These are phyloP conservation scores for Loxodes magnus DNA, from an alignment of 73 alveolate genomes.

Conservation along the genomic window DNA sequence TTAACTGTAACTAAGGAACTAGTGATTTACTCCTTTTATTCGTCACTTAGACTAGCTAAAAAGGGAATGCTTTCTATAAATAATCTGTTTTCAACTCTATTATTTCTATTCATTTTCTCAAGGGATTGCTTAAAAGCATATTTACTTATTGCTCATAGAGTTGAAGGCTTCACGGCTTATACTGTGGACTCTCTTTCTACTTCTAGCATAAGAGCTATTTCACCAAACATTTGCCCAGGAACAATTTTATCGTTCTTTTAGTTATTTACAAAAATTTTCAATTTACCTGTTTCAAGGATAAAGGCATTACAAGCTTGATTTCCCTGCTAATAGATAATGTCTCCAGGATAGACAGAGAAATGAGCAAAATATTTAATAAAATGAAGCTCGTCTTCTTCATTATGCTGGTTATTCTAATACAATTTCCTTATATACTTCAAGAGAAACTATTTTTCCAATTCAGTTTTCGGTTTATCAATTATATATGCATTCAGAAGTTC, in stretches of 20 bases:
- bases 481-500: no score
- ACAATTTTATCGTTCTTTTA: not conserved
- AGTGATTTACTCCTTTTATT: not conserved
- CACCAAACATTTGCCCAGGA: conserved; percentile 9
- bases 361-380: no score
- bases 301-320: not conserved
- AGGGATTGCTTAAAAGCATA: not conserved
- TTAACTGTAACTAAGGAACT: not conserved
- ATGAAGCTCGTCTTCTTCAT: no score
- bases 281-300: not conserved
- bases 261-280: not conserved
- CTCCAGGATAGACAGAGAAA: no score
- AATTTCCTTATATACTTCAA: no score
- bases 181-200: not conserved
- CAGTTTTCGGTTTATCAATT: no score
- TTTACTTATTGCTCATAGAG: not conserved
- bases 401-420: no score
- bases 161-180: not conserved
- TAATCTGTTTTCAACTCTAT: conserved; percentile 1
- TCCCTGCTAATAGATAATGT: conserved; percentile 1
- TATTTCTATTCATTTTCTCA: not conserved
- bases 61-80: conserved; percentile 3
- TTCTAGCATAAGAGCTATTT: conserved; percentile 11
- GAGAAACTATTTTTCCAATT: no score
- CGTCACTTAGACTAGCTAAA: not conserved